Conservation (phyloP, 306 rosid genomes). For the Lithocarpus polystachyus region DNA sequence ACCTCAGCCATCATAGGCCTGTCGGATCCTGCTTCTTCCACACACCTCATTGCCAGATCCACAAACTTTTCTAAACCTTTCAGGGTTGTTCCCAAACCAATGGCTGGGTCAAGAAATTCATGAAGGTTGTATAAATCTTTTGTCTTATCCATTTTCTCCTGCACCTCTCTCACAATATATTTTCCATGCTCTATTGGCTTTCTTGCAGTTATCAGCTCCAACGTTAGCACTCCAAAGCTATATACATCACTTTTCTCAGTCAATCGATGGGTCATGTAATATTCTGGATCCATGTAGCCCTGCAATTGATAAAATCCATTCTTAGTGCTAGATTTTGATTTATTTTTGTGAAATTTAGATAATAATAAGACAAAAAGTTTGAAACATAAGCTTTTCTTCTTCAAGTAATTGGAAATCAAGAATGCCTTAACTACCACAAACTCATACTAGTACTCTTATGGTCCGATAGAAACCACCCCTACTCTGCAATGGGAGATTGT, state of each 20-base stretch:
- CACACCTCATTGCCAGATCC: conserved; percentile 60
- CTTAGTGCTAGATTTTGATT: conserved; percentile 6
- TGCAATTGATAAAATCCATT: conserved; percentile 15
- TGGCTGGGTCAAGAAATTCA: conserved; percentile 37
- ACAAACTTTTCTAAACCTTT: conserved; percentile 56
- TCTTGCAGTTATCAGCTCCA: conserved; percentile 67
- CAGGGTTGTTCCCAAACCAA: conserved; percentile 32
- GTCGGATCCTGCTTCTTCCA: conserved; percentile 45
- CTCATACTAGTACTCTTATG: too few species aligned
- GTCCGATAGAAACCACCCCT: too few species aligned
- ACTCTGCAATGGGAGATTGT: too few species aligned
- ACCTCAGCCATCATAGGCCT: conserved; percentile 77
- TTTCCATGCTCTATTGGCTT: conserved; percentile 67
- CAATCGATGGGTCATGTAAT: too few species aligned
- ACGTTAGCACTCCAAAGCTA: conserved; percentile 71
- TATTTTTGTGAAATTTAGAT: background rate
- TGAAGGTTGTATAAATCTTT: conserved; percentile 33
- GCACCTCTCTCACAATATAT: conserved; percentile 65
- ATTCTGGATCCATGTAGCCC: conserved; percentile 49
- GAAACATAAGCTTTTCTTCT: background rate
- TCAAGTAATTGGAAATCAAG: background rate
- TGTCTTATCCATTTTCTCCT: conserved; percentile 44
- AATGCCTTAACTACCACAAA: too few species aligned
- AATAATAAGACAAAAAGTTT: background rate
- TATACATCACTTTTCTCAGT: conserved; percentile 81